Evolutionary conservation across 495 filamentous ascomycete genomes (phyloP).

Genomic region (Viridothelium virens): DNA sequence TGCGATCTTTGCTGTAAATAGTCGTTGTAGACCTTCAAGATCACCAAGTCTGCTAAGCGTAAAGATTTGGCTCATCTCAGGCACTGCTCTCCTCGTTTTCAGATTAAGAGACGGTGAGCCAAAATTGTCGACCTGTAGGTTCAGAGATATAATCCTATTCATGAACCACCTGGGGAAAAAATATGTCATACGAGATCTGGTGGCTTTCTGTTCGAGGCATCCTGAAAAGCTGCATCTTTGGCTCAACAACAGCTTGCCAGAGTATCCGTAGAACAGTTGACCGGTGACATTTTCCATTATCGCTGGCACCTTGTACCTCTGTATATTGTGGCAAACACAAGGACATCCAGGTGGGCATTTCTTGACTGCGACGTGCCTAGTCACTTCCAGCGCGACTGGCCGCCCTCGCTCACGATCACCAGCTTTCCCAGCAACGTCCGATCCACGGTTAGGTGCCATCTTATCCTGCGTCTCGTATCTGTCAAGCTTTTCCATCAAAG

Average conservation of each 20-base stretch:
- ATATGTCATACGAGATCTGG: background rate
- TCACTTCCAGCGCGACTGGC: background rate
- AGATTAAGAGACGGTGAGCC: background rate
- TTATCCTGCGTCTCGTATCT: background rate
- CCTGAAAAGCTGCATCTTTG: background rate
- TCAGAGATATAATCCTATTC: background rate
- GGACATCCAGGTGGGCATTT: conserved; percentile 7
- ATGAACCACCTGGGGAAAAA: conserved; percentile 1
- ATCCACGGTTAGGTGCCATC: background rate
- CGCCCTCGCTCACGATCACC: background rate
- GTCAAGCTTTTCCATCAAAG: background rate
- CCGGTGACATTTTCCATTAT: background rate
- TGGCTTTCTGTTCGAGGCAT: conserved; percentile 1
- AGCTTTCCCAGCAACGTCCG: background rate
- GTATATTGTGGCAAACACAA: conserved; percentile 1
- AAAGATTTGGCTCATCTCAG: conserved; percentile 11
- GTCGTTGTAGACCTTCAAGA: background rate
- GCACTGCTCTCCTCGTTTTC: conserved; percentile 5
- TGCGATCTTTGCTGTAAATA: background rate
- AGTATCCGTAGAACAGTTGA: conserved; percentile 6
- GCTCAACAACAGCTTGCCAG: conserved; percentile 4
- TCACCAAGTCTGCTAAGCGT: conserved; percentile 8
- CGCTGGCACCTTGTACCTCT: conserved; percentile 5
- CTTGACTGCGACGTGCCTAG: background rate
- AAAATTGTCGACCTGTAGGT: background rate